Percentiles rank a stretch among this genome's conserved stretches.
These are phyloP conservation scores for Aspergillus steynii DNA, from an alignment of 495 filamentous ascomycete genomes.

Conservation along the genomic window DNA sequence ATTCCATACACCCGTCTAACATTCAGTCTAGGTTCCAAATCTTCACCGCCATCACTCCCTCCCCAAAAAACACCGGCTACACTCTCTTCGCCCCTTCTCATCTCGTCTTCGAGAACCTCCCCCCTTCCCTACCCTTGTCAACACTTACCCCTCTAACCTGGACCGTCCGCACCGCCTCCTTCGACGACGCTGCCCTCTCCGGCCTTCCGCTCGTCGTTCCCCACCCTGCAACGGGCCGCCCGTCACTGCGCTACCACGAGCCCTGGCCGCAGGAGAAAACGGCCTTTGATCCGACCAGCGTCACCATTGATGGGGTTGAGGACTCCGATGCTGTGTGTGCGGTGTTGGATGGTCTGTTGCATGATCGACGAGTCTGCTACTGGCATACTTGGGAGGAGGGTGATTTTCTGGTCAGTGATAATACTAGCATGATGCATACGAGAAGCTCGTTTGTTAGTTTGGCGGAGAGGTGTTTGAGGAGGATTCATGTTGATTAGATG, in stretches of 20 bases:
- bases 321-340: conserved; percentile 16
- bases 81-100: conserved; percentile 55
- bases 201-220: conserved; percentile 49
- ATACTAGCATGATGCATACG: conserved; percentile 53
- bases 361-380: conserved; percentile 52
- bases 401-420: conserved; percentile 57
- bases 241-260: conserved; percentile 56
- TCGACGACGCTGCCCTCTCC: conserved; percentile 40
- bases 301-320: conserved; percentile 46
- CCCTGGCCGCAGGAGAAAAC: conserved; percentile 53
- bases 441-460: conserved; percentile 44
- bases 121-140: conserved; percentile 36
- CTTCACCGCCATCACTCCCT: conserved; percentile 50
- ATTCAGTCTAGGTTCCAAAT: conserved; percentile 43
- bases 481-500: conserved; percentile 45
- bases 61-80: conserved; percentile 47
- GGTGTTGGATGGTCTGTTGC: conserved; percentile 40
- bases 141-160: conserved; percentile 42
- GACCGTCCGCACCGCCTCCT: conserved; percentile 39
- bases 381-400: conserved; percentile 52
- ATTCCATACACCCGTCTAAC: not conserved
- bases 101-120: conserved; percentile 51
- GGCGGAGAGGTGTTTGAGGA: conserved; percentile 50
- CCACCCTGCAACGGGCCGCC: conserved; percentile 42
- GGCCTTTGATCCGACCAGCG: conserved; percentile 45